These are phyloP conservation scores for Tetragonia tetragonoides DNA, from an alignment of 148 eudicot genomes.

Conservation along the genomic window DNA sequence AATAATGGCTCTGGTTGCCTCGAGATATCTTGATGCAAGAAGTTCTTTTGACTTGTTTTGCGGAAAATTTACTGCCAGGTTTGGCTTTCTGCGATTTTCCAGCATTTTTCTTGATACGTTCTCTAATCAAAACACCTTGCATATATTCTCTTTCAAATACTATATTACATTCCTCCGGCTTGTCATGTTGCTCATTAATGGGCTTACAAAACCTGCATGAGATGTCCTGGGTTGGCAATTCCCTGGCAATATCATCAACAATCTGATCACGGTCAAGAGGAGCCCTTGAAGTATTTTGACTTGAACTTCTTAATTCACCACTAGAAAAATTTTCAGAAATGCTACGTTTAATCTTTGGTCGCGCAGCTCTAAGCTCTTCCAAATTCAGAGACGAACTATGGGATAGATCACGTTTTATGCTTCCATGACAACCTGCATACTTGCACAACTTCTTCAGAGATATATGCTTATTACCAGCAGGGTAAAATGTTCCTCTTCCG, in stretches of 20 bases:
- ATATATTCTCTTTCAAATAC: slow-evolving; percentile 85
- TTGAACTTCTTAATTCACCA: slow-evolving; percentile 37
- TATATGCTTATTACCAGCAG: slow-evolving; percentile 65
- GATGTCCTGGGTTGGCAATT: slow-evolving; percentile 35
- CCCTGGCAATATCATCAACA: slow-evolving; percentile 39
- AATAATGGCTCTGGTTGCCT: slow-evolving; percentile 61
- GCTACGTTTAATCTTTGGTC: slow-evolving; percentile 45
- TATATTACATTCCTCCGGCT: slow-evolving; percentile 35
- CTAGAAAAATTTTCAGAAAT: slow-evolving; percentile 48
- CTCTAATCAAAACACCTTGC: slow-evolving; percentile 88
- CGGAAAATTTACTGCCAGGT: slow-evolving; percentile 40
- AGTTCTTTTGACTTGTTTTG: slow-evolving; percentile 48
- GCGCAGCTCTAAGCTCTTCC: slow-evolving; percentile 31
- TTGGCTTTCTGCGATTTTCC: slow-evolving; percentile 41
- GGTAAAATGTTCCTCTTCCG: slow-evolving; percentile 85
- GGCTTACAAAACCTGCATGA: slow-evolving; percentile 33
- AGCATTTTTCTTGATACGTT: slow-evolving; percentile 42
- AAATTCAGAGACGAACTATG: slow-evolving; percentile 36
- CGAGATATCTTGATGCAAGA: slow-evolving; percentile 48
- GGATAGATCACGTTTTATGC: slow-evolving; percentile 33
- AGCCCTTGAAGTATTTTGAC: slow-evolving; percentile 39
- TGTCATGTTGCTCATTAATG: slow-evolving; percentile 38
- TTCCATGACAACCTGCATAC: slow-evolving; percentile 42
- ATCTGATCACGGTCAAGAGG: slow-evolving; percentile 41
- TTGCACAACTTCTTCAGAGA: slow-evolving; percentile 48